Evolutionary conservation across 2,329 filamentous ascomycete species (phyloP).

Genomic region (Penicillium sp.): DNA sequence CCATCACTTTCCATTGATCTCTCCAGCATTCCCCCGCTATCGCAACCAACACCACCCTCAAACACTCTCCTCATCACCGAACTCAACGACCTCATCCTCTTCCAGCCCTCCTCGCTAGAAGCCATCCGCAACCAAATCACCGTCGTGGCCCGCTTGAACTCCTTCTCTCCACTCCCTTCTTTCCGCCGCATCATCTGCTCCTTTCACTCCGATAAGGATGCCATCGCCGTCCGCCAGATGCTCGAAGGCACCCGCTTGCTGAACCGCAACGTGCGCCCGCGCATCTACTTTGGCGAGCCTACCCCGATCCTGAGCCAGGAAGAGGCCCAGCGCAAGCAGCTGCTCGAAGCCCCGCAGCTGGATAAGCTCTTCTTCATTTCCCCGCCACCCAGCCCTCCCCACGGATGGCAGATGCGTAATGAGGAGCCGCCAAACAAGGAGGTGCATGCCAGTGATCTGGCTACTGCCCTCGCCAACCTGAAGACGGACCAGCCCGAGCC

Average conservation of each 20-base stretch:
- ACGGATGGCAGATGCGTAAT: slow-evolving; percentile 68
- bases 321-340: slow-evolving; percentile 45
- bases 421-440: slow-evolving; percentile 71
- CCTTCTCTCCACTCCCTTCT: slow-evolving; percentile 58
- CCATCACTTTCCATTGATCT: slow-evolving; percentile 55
- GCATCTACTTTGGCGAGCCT: slow-evolving; percentile 60
- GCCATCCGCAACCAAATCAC: slow-evolving; percentile 52
- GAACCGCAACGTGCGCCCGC: slow-evolving; percentile 42
- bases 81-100: slow-evolving; percentile 53
- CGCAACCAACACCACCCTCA: slow-evolving; percentile 53
- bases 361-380: slow-evolving; percentile 71
- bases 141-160: slow-evolving; percentile 52
- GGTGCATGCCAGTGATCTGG: slow-evolving; percentile 67
- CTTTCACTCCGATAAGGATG: slow-evolving; percentile 51
- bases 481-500: slow-evolving; percentile 37
- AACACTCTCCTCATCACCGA: slow-evolving; percentile 60
- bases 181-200: slow-evolving; percentile 59
- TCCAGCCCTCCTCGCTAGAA: slow-evolving; percentile 53
- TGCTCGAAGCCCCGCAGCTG: slow-evolving; percentile 62
- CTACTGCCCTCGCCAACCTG: slow-evolving; percentile 61
- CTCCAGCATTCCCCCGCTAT: slow-evolving; percentile 52
- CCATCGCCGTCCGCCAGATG: slow-evolving; percentile 51
- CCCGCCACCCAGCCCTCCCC: slow-evolving; percentile 67
- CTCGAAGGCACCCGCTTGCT: slow-evolving; percentile 49
- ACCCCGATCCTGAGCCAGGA: slow-evolving; percentile 53